Evolutionary conservation across 2,329 filamentous ascomycete species (phyloP).

Genomic region (Neocucurbitaria cava): DNA sequence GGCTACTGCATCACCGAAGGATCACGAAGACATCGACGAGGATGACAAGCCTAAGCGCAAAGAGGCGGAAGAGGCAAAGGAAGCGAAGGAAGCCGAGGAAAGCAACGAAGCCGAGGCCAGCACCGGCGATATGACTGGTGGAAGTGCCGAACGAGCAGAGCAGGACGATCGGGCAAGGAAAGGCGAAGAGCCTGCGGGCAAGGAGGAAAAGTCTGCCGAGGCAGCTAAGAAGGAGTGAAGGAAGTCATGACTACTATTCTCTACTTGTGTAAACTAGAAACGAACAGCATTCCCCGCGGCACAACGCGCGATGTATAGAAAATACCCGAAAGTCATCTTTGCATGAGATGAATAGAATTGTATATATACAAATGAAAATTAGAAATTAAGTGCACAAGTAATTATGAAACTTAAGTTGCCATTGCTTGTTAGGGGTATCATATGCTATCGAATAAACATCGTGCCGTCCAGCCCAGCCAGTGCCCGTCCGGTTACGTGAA

Average conservation of each 20-base stretch:
- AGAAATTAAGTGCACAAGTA: neutral
- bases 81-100: conserved; percentile 26
- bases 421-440: neutral
- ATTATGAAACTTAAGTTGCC: neutral
- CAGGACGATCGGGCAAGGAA: conserved; percentile 39
- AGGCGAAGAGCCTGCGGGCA: conserved; percentile 27
- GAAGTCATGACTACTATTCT: conserved; percentile 2
- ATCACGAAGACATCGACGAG: conserved; percentile 92
- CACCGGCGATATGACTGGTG: conserved; percentile 29
- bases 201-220: conserved; percentile 21
- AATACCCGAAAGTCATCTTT: conserved; percentile 20
- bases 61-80: conserved; percentile 8
- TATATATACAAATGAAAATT: conserved; percentile 9
- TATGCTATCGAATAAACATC: neutral
- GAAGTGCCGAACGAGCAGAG: conserved; percentile 42
- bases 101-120: conserved; percentile 42
- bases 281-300: conserved; percentile 10
- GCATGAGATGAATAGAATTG: conserved; percentile 17
- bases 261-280: conserved; percentile 30
- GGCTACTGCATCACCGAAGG: conserved; percentile 78
- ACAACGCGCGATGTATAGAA: conserved; percentile 16
- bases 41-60: conserved; percentile 72
- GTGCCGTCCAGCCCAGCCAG: neutral
- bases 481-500: neutral
- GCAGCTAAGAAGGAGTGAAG: conserved; percentile 20